These are phyloP conservation scores for Logfia minima DNA, from an alignment of 129 eudicot species.

Conservation along the genomic window DNA sequence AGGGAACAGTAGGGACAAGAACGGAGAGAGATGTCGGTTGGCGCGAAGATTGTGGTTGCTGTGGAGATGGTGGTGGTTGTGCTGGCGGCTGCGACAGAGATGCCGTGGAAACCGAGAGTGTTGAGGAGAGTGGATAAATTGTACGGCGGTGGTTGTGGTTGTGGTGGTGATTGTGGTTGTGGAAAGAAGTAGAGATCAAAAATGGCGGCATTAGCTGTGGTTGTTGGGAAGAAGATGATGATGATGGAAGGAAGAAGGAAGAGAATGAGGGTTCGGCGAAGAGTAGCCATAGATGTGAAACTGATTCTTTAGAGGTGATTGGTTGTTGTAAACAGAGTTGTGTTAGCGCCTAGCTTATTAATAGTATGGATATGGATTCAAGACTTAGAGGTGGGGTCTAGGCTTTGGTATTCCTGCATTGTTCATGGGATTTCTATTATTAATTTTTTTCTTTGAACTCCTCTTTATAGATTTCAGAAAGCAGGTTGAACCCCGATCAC, in stretches of 20 bases:
- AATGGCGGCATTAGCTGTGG: neutral
- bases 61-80: constrained; percentile 36
- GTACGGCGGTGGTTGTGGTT: constrained; percentile 19
- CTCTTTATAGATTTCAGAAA: constrained; percentile 69
- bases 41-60: constrained; percentile 69
- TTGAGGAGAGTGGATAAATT: constrained; percentile 52
- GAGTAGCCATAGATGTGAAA: constrained; percentile 4
- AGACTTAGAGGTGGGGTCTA: constrained; percentile 74
- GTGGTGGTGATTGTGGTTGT: constrained; percentile 14
- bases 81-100: constrained; percentile 46
- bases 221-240: neutral
- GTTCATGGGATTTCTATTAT: constrained; percentile 68
- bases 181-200: neutral
- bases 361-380: constrained; percentile 60
- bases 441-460: constrained; percentile 66
- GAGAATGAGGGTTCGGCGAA: neutral
- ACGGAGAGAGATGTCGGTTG: constrained; percentile 67
- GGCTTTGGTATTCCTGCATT: constrained; percentile 82
- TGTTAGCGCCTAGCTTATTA: neutral
- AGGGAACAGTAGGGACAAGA: constrained; percentile 68
- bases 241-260: neutral
- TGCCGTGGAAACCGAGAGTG: constrained; percentile 52
- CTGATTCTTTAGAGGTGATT: neutral
- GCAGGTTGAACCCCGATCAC: constrained; percentile 88
- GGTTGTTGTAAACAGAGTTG: neutral